A percentile compares a stretch with the other conserved stretches of the same genome.
Evolutionary conservation across 2,329 filamentous ascomycete genomes (phyloP).

Genomic region (Aspergillus niger): DNA sequence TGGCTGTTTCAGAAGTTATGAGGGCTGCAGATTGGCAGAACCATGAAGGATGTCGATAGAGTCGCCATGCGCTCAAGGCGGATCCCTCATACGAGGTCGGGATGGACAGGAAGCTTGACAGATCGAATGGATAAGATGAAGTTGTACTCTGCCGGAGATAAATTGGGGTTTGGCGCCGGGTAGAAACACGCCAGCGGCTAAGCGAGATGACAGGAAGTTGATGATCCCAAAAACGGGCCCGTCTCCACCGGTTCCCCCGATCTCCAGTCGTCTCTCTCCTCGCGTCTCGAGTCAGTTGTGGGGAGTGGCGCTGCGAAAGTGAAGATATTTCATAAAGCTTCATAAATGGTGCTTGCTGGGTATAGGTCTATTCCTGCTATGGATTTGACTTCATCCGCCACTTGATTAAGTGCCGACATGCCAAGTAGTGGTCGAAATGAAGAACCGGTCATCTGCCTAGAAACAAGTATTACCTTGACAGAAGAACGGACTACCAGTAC

Average conservation of each 20-base stretch:
- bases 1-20: not conserved
- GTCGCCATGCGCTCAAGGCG: no score
- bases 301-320: no score
- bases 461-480: no score
- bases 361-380: no score
- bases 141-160: not conserved
- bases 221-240: not conserved
- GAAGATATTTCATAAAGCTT: no score
- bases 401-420: no score
- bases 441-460: no score
- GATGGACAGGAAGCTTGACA: no score
- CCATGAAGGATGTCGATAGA: not conserved
- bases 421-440: no score
- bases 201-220: slow-evolving; percentile 1
- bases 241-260: not conserved
- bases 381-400: no score
- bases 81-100: not conserved
- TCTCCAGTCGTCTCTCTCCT: not conserved
- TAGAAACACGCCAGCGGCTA: slow-evolving; percentile 1
- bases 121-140: not conserved
- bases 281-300: not conserved
- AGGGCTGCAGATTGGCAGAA: not conserved
- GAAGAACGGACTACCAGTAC: no score
- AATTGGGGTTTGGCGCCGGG: not conserved
- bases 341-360: no score